Base-by-base conservation (phyloP, 2,329 filamentous ascomycete species). In the Talaromyces sp. region DNA sequence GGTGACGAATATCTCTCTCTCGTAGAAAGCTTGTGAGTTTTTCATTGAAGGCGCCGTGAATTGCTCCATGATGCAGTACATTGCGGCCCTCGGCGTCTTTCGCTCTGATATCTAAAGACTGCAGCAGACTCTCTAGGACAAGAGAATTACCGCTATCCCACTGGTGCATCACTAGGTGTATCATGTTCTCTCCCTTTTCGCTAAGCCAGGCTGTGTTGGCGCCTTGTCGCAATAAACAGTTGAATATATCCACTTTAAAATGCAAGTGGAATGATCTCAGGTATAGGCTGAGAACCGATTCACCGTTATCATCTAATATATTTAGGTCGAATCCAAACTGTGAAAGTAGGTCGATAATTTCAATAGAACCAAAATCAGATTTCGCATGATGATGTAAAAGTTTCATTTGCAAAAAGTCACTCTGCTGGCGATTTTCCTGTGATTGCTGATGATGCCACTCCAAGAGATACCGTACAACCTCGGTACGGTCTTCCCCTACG, bases 61-160 rank as follows among this genome's bases (percentile, higher is more conserved):
- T 66, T 31, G 60, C 62, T 38, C 65, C 64, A 46, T 66, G 51
- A 55, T 66, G 62, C 24, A 63, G 59, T 50, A 63, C 29, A 17
- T 49, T 62, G 38, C 55, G 63, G 24, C 59, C 58, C 17, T 63
- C 38, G 49, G 35, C n/a, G 62, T 66, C 63, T 51, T 56, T 58
- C 9, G 62, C 54, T 43, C 58, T 35, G 55, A 55, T 56, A 57
- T 65, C 62, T 55, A 65, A n/a, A 60, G 6, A 32, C 24, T 55
- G 24, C 38, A 65, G 57, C 55, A 66, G 10, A 58, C 38, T 32
- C 27, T 61, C 43, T 50, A 66, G 58, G 17, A 66, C 59, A 35
- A 41, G 17, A 55, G 17, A 27, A 29, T 55, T 60, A 49, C 62
- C 54, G 57, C 38, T 55, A 46, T 52, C 50, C 46, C 49, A 56